Evolutionary conservation across 495 filamentous ascomycete species (phyloP).

Genomic region (Hypoxylon trugodes): DNA sequence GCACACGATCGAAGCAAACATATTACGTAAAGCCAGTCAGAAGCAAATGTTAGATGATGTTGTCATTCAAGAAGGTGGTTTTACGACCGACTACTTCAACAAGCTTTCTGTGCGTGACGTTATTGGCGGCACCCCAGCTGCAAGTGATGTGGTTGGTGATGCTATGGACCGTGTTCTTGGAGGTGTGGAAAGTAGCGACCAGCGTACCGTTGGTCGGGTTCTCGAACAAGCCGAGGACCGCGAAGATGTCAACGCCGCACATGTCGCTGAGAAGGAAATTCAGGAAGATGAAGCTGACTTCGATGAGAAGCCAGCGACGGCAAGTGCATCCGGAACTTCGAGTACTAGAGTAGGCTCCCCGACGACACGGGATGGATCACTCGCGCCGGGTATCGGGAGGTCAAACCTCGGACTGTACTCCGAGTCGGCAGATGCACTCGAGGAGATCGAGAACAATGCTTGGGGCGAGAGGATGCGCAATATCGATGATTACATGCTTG

Average conservation of each 20-base stretch:
- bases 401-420: slow-evolving; percentile 53
- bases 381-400: slow-evolving; percentile 40
- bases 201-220: slow-evolving; percentile 62
- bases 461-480: slow-evolving; percentile 64
- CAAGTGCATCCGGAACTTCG: slow-evolving; percentile 54
- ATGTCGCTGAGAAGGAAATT: slow-evolving; percentile 87
- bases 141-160: slow-evolving; percentile 64
- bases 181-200: slow-evolving; percentile 57
- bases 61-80: slow-evolving; percentile 97
- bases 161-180: slow-evolving; percentile 91
- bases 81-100: slow-evolving; percentile 97
- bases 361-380: slow-evolving; percentile 55
- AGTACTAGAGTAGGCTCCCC: slow-evolving; percentile 56
- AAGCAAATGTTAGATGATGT: slow-evolving; percentile 98
- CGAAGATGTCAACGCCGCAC: slow-evolving; percentile 89
- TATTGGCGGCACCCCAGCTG: slow-evolving; percentile 56
- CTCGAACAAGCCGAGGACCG: slow-evolving; percentile 90
- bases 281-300: slow-evolving; percentile 92
- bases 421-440: slow-evolving; percentile 49
- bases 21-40: slow-evolving; percentile 93
- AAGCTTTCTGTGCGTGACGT: slow-evolving; percentile 77
- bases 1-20: slow-evolving; percentile 98
- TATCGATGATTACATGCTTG: slow-evolving; percentile 88
- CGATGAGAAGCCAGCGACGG: slow-evolving; percentile 70
- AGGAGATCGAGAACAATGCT: slow-evolving; percentile 62